Evolutionary conservation across 2,329 filamentous ascomycete genomes (phyloP).

Genomic region (Phaeosphaeria sp.): DNA sequence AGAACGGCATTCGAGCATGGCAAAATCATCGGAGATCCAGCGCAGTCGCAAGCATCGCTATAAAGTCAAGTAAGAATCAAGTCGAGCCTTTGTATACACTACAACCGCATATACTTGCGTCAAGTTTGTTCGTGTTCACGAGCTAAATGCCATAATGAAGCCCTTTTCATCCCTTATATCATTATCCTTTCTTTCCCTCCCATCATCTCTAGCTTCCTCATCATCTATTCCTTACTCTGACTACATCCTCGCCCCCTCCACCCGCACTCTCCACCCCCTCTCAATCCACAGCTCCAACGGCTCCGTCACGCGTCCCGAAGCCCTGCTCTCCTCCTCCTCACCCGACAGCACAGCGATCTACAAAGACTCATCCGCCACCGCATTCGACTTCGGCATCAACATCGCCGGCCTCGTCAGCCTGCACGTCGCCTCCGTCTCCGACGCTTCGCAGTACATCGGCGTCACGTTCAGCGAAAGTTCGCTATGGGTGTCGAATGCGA

Average conservation of each 20-base stretch:
- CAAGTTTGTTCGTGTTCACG: background rate
- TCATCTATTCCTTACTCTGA: slow-evolving; percentile 42
- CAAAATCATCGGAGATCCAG: background rate
- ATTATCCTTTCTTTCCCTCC: background rate
- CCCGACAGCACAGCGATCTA: slow-evolving; percentile 43
- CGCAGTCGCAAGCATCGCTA: background rate
- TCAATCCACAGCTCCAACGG: slow-evolving; percentile 51
- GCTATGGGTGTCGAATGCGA: slow-evolving; percentile 57
- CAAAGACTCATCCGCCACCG: slow-evolving; percentile 45
- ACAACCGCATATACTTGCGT: too few relatives aligned
- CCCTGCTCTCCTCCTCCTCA: slow-evolving; percentile 28
- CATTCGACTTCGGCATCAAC: slow-evolving; percentile 53
- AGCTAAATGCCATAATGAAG: slow-evolving; percentile 7
- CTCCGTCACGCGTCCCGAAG: slow-evolving; percentile 45
- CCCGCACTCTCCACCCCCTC: slow-evolving; percentile 35
- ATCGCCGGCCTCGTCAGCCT: slow-evolving; percentile 52
- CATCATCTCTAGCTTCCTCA: background rate
- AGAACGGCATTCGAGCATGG: background rate
- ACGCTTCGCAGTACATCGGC: slow-evolving; percentile 50
- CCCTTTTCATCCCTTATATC: background rate
- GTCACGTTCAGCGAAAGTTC: slow-evolving; percentile 53
- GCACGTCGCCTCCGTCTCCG: slow-evolving; percentile 41
- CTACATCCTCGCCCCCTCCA: slow-evolving; percentile 52
- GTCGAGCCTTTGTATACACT: too few relatives aligned
- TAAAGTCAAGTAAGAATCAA: background rate